Conservation (phyloP, 192 early-diverging fungal genomes). For the Podila minutissima region DNA sequence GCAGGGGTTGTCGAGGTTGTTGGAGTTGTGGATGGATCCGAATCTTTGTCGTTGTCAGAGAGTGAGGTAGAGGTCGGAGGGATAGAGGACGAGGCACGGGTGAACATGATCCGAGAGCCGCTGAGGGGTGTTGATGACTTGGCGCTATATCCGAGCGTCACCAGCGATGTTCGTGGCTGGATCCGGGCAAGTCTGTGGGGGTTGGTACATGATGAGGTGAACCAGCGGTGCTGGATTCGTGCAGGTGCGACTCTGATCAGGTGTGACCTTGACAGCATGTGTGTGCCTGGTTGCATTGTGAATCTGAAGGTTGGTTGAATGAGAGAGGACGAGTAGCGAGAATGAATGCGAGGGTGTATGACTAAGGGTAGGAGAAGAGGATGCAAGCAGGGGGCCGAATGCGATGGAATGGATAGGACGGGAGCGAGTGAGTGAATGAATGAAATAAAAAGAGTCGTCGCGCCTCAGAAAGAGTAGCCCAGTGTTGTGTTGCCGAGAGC, state of each 20-base stretch:
- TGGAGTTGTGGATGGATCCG: slow-evolving; percentile 4
- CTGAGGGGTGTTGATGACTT: slow-evolving; percentile 2
- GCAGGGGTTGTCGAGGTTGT: slow-evolving; percentile 10
- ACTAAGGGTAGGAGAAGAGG: not conserved
- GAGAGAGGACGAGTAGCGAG: too few species aligned
- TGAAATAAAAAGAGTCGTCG: not conserved
- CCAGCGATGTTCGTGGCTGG: not conserved
- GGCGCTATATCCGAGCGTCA: not conserved
- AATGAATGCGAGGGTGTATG: not conserved
- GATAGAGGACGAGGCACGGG: slow-evolving; percentile 30
- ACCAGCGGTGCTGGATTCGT: slow-evolving; percentile 14
- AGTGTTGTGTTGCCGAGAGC: not conserved
- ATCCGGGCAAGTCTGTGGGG: slow-evolving; percentile 8
- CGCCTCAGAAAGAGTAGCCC: not conserved
- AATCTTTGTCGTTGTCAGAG: slow-evolving; percentile 6
- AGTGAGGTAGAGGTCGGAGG: not conserved
- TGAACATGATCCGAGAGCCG: slow-evolving; percentile 33
- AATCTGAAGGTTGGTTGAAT: not conserved
- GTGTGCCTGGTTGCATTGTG: slow-evolving; percentile 10
- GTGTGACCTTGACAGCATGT: slow-evolving; percentile 6
- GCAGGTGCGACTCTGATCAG: slow-evolving; percentile 42
- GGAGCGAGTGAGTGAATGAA: not conserved
- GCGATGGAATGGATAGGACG: not conserved
- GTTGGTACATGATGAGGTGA: slow-evolving; percentile 7
- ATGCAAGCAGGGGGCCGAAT: not conserved